These are phyloP conservation scores for Candida bentonensis DNA, from an alignment of 805 yeast genomes.

Conservation along the genomic window DNA sequence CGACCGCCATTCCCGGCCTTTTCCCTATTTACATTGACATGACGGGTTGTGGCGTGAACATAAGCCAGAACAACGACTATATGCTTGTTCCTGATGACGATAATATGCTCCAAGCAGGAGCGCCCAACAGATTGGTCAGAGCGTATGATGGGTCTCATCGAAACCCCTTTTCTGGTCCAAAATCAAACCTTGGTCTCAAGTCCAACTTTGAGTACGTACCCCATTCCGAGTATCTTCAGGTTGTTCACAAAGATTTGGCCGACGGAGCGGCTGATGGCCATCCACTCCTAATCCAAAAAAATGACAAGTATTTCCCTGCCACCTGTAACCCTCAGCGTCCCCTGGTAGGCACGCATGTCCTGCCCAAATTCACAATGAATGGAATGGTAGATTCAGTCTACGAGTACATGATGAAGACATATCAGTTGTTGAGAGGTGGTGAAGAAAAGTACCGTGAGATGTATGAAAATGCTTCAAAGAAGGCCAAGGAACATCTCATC, in stretches of 20 bases:
- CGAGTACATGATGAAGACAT: slow-evolving; percentile 36
- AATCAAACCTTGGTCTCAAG: neutral
- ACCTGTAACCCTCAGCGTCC: slow-evolving; percentile 4
- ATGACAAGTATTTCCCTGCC: neutral
- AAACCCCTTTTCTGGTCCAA: neutral
- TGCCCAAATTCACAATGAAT: neutral
- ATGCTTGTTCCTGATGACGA: neutral
- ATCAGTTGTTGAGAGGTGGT: slow-evolving; percentile 27
- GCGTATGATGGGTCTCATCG: neutral
- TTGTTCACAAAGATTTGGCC: too few relatives aligned
- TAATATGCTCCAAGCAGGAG: neutral
- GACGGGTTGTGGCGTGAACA: slow-evolving; percentile 33
- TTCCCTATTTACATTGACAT: slow-evolving; percentile 33
- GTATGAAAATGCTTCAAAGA: slow-evolving; percentile 19
- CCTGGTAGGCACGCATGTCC: neutral
- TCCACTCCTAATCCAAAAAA: too few relatives aligned
- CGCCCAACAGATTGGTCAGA: neutral
- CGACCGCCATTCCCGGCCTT: slow-evolving; percentile 27
- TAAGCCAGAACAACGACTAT: neutral
- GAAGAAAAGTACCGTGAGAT: slow-evolving; percentile 18
- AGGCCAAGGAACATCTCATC: slow-evolving; percentile 28
- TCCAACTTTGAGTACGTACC: neutral
- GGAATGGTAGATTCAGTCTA: slow-evolving; percentile 35
- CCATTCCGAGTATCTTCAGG: neutral
- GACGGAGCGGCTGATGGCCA: neutral